Conservation (phyloP, 306 rosid genomes). For the Cicer bijugum region DNA sequence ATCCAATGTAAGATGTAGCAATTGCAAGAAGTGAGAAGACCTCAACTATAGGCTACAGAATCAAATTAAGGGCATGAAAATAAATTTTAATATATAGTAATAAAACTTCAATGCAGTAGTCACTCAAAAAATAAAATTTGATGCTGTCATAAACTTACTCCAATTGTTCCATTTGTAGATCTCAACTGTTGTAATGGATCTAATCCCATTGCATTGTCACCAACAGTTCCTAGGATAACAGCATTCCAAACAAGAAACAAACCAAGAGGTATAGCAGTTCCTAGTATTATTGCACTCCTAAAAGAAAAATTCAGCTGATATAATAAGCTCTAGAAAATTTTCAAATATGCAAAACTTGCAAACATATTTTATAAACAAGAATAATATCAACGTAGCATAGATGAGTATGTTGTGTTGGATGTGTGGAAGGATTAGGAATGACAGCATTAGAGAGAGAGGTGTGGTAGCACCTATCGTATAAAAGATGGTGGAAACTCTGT, state of each 20-base stretch:
- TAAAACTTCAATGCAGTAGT: conserved; percentile 6
- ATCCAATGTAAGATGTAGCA: conserved; percentile 81
- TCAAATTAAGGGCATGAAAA: conserved; percentile 15
- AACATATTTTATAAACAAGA: no score
- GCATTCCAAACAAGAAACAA: conserved; percentile 82
- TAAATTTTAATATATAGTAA: conserved; percentile 3
- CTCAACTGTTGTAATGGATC: conserved; percentile 77
- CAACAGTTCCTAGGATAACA: conserved; percentile 72
- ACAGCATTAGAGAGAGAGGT: no score
- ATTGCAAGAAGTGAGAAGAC: conserved; percentile 79
- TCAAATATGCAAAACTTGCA: no score
- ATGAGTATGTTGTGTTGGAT: no score
- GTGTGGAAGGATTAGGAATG: no score
- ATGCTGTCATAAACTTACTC: conserved; percentile 54
- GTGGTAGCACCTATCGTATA: no score
- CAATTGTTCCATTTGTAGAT: conserved; percentile 66
- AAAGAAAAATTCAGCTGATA: conserved; percentile 21
- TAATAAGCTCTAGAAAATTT: no score
- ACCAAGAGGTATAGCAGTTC: conserved; percentile 72
- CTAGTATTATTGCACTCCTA: conserved; percentile 77
- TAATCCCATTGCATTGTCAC: conserved; percentile 55
- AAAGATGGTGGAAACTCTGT: no score
- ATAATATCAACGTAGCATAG: no score
- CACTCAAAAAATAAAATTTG: not conserved
- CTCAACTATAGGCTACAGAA: conserved; percentile 77